Evolutionary conservation across 805 yeast genomes (phyloP).

Genomic region (Metschnikowia sp.): DNA sequence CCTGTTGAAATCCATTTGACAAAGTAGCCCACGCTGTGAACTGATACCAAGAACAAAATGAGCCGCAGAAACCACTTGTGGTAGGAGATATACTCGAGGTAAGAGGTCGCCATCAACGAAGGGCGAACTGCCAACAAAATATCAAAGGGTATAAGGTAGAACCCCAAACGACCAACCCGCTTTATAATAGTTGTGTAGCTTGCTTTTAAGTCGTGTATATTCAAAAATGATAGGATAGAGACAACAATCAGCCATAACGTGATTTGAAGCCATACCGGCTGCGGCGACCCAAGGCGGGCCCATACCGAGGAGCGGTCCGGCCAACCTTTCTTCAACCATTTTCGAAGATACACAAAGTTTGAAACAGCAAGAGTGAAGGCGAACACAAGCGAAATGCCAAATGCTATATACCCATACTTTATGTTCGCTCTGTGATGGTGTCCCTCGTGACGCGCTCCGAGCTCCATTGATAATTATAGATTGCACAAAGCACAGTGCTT

Average conservation of each 20-base stretch:
- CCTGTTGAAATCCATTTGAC: constrained; percentile 45
- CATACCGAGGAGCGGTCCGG: constrained; percentile 20
- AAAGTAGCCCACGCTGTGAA: constrained; percentile 55
- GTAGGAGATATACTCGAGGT: constrained; percentile 51
- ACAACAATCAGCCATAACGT: constrained; percentile 32
- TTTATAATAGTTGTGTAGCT: constrained; percentile 40
- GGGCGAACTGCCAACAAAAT: constrained; percentile 57
- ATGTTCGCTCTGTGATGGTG: constrained; percentile 53
- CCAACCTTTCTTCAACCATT: constrained; percentile 39
- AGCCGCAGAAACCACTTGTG: constrained; percentile 74
- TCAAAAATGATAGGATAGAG: constrained; percentile 27
- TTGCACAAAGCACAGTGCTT: background rate
- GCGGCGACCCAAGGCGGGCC: constrained; percentile 24
- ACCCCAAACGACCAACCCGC: constrained; percentile 61
- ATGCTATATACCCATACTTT: constrained; percentile 55
- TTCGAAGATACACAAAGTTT: constrained; percentile 27
- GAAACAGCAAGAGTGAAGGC: constrained; percentile 31
- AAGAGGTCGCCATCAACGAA: constrained; percentile 43
- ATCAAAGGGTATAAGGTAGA: constrained; percentile 55
- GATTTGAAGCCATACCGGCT: constrained; percentile 34
- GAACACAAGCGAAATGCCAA: constrained; percentile 42
- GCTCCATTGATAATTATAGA: constrained; percentile 3
- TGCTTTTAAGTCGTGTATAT: constrained; percentile 29
- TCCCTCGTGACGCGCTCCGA: constrained; percentile 43
- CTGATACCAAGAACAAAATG: constrained; percentile 40